Evolutionary conservation across 2,329 filamentous ascomycete genomes (phyloP).

Genomic region (Metarhizium anisopliae): DNA sequence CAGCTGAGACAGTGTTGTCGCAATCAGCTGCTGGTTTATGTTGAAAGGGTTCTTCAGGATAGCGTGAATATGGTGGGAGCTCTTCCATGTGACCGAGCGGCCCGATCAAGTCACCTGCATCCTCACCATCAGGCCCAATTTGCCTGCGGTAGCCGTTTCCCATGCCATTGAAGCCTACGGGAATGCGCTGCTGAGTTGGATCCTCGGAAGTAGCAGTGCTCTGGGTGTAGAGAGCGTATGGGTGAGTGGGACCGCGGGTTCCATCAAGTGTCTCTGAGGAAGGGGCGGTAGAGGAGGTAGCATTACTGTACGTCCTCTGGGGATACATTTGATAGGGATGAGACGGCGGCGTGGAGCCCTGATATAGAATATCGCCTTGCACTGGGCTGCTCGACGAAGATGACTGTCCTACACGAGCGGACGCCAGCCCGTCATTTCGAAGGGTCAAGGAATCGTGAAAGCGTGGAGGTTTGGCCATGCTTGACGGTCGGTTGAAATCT

Average conservation of each 20-base stretch:
- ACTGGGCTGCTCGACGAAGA: slow-evolving; percentile 13
- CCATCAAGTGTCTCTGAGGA: slow-evolving; percentile 43
- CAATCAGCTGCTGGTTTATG: slow-evolving; percentile 23
- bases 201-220: slow-evolving; percentile 54
- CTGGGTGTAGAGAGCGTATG: slow-evolving; percentile 81
- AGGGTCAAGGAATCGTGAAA: slow-evolving; percentile 41
- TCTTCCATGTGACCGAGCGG: slow-evolving; percentile 86
- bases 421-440: slow-evolving; percentile 39
- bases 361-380: slow-evolving; percentile 54
- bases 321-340: slow-evolving; percentile 82
- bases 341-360: slow-evolving; percentile 63
- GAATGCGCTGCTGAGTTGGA: slow-evolving; percentile 37
- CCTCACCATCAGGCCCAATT: slow-evolving; percentile 72
- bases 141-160: slow-evolving; percentile 61
- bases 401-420: slow-evolving; percentile 4
- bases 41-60: slow-evolving; percentile 63
- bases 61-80: slow-evolving; percentile 82
- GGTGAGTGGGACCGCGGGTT: slow-evolving; percentile 64
- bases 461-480: slow-evolving; percentile 44
- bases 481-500: slow-evolving; percentile 36
- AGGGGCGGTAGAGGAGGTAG: slow-evolving; percentile 58
- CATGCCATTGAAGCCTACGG: slow-evolving; percentile 66
- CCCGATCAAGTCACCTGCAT: slow-evolving; percentile 77
- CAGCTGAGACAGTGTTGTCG: slow-evolving; percentile 9
- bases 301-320: slow-evolving; percentile 60